A percentile compares a stretch with the other conserved stretches of the same genome.
phyloP scores from a whole-genome alignment of 345 rosid genomes.

The Abelmoschus esculentus region DNA sequence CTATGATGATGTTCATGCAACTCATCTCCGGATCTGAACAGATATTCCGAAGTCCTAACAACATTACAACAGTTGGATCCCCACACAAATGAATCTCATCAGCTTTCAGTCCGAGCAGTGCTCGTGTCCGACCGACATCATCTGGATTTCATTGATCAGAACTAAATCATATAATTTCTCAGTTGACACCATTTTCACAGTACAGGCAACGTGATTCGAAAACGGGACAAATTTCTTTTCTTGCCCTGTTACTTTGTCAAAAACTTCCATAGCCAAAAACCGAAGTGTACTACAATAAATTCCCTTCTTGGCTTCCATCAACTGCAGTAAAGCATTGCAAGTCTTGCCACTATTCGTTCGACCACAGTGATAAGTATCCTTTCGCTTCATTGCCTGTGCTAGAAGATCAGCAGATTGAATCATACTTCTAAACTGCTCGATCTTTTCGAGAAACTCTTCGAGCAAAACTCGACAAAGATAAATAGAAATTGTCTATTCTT shows the following conservation, averaged over 20 bases:
- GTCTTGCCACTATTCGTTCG: slow-evolving; percentile 97
- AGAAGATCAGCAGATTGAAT: slow-evolving; percentile 73
- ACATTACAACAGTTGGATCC: slow-evolving; percentile 82
- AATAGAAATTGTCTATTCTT: too few relatives aligned
- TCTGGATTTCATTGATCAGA: slow-evolving; percentile 86
- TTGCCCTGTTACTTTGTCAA: slow-evolving; percentile 96
- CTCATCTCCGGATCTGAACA: slow-evolving; percentile 87
- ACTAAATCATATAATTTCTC: slow-evolving; percentile 80
- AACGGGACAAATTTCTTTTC: slow-evolving; percentile 78
- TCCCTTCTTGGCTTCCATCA: slow-evolving; percentile 89
- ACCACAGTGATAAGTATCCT: slow-evolving; percentile 84
- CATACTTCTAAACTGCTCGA: slow-evolving; percentile 52
- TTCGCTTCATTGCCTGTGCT: slow-evolving; percentile 88
- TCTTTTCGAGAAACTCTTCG: slow-evolving; percentile 67
- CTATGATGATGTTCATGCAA: slow-evolving; percentile 68
- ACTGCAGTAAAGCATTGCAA: slow-evolving; percentile 77
- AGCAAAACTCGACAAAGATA: slow-evolving; percentile 86
- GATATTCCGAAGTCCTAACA: slow-evolving; percentile 67
- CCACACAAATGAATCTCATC: slow-evolving; percentile 97
- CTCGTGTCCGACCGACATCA: slow-evolving; percentile 92
- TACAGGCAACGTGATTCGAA: slow-evolving; percentile 79
- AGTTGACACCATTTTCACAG: slow-evolving; percentile 86
- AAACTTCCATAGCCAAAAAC: slow-evolving; percentile 97
- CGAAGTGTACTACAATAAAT: slow-evolving; percentile 89
- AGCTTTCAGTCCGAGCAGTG: slow-evolving; percentile 83